Evolutionary conservation across 2,329 filamentous ascomycete species (phyloP), one percentile per base, ranked within the genome.

Genomic region (Cordyceps farinosa): DNA sequence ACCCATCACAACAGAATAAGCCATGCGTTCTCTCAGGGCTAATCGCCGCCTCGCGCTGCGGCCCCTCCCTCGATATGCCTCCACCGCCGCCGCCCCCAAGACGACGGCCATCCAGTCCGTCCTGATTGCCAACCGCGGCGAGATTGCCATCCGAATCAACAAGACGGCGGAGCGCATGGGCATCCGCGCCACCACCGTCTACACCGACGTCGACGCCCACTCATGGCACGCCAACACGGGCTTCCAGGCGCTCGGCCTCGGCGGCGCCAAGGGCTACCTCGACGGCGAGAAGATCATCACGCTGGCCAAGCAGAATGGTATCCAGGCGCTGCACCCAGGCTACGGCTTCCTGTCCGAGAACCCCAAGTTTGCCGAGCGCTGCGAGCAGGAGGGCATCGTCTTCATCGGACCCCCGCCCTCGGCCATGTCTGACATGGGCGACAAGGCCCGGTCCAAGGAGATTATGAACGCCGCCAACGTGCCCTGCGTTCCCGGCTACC

Each of bases 261-360:
- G 93, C 29, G 86, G 89, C 8, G 87, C 92, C 17, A 89, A 89
- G 55, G 92, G 90, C 60, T 99, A 99, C 74, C 87, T 99, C 48
- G 94, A 99, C 74, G 93, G 93, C 63, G 91, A 96, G 71, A 87
- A 90, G 66, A 98, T 99, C 73, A 94, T 99, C 66, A 84, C 87
- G 34, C 87, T 97, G 64, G 95, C 94, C 15, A 92, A 93, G 78
- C 82, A 90, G 70, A 86, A 94, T 71, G 90, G 90, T 50, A 97
- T 96, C 71, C 87, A 94, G 73, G 94, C 92, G 5, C 89, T 99
- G 68, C 95, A 99, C 76, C 95, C 95, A 0, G 95, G 95, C 30
- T 99, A 99, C 79, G 95, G 95, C 50, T 99, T 96, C 72, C 79
- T 98, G 67, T 96, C 91, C 66, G 95, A 99, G 79, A 99, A 99